Conservation (phyloP, 805 yeast species). For the Ascoidea rubescens region DNA sequence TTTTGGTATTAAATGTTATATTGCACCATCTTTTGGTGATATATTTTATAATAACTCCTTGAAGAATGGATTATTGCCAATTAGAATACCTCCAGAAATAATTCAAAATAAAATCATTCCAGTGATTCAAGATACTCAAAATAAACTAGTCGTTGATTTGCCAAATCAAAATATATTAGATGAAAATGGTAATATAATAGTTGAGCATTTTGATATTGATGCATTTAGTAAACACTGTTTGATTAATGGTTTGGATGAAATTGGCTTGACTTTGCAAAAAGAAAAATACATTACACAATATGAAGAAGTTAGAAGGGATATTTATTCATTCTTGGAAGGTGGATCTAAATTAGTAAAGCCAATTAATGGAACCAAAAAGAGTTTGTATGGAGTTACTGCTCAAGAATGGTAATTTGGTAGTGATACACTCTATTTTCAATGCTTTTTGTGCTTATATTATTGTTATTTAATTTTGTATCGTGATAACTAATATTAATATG, state of each 20-base stretch:
- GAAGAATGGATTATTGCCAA: conserved; percentile 90
- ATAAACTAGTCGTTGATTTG: conserved; percentile 62
- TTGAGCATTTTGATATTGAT: conserved; percentile 79
- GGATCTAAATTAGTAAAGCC: conserved; percentile 63
- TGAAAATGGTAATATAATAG: conserved; percentile 56
- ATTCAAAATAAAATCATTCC: conserved; percentile 67
- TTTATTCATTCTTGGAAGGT: conserved; percentile 86
- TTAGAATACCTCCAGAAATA: conserved; percentile 70
- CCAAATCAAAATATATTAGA: conserved; percentile 71
- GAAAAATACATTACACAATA: conserved; percentile 62
- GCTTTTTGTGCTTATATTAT: too few relatives aligned
- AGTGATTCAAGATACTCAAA: conserved; percentile 57
- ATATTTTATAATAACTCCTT: conserved; percentile 95
- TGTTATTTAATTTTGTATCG: too few relatives aligned
- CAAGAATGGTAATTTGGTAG: conserved; percentile 50
- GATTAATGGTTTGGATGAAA: conserved; percentile 90
- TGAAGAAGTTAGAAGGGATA: conserved; percentile 64
- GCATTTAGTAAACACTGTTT: conserved; percentile 89
- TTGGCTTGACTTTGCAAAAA: conserved; percentile 87
- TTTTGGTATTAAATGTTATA: conserved; percentile 89
- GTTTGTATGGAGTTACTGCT: conserved; percentile 48
- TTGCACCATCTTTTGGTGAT: conserved; percentile 98
- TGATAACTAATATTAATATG: too few relatives aligned
- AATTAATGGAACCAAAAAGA: conserved; percentile 52
- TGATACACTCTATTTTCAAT: too few relatives aligned